Conservation (phyloP, 2,329 filamentous ascomycete genomes). For the Cercospora berteroae region DNA sequence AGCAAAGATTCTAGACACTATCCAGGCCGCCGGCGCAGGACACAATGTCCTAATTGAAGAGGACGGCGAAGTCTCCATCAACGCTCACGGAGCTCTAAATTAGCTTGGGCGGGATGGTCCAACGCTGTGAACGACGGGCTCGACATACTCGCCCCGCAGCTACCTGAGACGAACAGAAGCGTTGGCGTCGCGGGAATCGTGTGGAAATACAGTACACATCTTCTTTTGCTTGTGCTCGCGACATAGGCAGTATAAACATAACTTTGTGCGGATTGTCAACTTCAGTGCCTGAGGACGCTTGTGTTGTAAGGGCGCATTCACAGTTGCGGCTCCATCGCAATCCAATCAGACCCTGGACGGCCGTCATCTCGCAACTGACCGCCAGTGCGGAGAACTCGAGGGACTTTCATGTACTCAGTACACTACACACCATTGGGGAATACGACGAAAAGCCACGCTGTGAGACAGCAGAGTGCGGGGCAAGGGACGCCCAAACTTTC, state of each 20-base stretch:
- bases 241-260: neutral
- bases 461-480: constrained; percentile 1
- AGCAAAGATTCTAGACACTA: constrained; percentile 63
- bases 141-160: neutral
- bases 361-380: neutral
- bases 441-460: neutral
- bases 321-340: neutral
- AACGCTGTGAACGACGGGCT: neutral
- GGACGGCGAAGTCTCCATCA: constrained; percentile 52
- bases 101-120: neutral
- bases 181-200: neutral
- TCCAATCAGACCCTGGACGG: neutral
- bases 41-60: constrained; percentile 71
- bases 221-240: neutral
- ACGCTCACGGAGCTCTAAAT: neutral
- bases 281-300: neutral
- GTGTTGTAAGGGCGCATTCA: neutral
- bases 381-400: neutral
- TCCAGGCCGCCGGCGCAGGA: constrained; percentile 61
- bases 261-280: neutral
- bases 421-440: neutral
- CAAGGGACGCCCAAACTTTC: neutral
- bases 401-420: neutral
- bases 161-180: neutral
- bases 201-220: neutral